Conservation (phyloP, 2,329 filamentous ascomycete species). For the Cordyceps sp. region DNA sequence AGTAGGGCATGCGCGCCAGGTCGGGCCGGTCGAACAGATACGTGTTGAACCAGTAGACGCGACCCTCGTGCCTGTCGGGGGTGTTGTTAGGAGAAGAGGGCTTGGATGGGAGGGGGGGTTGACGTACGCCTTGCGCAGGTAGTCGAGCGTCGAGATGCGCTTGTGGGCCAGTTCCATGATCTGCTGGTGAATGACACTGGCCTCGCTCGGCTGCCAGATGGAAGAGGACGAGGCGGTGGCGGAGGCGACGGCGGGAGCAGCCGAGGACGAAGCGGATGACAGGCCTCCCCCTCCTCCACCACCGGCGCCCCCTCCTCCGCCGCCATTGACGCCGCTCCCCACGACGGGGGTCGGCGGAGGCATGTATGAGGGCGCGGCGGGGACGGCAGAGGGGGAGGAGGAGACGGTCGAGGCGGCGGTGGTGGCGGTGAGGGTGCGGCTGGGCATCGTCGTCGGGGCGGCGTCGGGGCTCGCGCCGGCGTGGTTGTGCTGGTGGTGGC, state of each 20-base stretch:
- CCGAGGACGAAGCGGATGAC: too few relatives aligned
- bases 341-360: slow-evolving; percentile 7
- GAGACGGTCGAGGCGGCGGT: too few relatives aligned
- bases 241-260: slow-evolving; percentile 2
- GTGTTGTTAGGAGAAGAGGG: not conserved
- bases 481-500: slow-evolving; percentile 3
- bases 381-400: not conserved
- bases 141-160: slow-evolving; percentile 85
- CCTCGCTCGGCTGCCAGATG: slow-evolving; percentile 26
- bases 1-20: slow-evolving; percentile 68
- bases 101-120: not conserved
- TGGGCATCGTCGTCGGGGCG: slow-evolving; percentile 2
- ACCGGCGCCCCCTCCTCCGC: not conserved
- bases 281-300: too few relatives aligned
- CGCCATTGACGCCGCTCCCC: slow-evolving; percentile 1
- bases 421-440: slow-evolving; percentile 2
- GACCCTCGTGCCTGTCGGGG: slow-evolving; percentile 70
- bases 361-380: slow-evolving; percentile 1
- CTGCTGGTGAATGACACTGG: slow-evolving; percentile 35
- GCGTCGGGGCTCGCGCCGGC: too few relatives aligned
- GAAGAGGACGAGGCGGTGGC: slow-evolving; percentile 1
- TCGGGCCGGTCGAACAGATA: slow-evolving; percentile 77
- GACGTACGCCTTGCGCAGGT: slow-evolving; percentile 76
- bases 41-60: slow-evolving; percentile 97
- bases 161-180: slow-evolving; percentile 81